phyloP scores from a whole-genome alignment of 257 asterid species.

The Apocynum venetum region DNA sequence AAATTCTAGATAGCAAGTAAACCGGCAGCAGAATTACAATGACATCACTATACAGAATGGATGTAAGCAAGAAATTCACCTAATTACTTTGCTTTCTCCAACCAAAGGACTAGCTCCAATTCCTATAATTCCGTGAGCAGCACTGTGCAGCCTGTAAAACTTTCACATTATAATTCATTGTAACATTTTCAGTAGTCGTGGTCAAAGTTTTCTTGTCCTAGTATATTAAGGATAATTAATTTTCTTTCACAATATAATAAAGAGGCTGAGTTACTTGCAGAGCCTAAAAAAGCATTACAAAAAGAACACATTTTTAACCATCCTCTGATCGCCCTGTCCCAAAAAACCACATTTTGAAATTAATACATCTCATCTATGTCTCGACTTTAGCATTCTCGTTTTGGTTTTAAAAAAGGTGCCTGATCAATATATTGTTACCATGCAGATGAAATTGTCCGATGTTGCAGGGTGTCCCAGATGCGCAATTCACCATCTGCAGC shows the following conservation, averaged over 20 bases:
- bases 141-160: conserved; percentile 61
- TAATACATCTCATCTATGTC: neutral
- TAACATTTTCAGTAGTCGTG: neutral
- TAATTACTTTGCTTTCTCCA: conserved; percentile 61
- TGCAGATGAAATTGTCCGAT: conserved; percentile 70
- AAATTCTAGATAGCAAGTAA: neutral
- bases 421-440: conserved; percentile 32
- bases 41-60: neutral
- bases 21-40: neutral
- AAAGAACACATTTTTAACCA: neutral
- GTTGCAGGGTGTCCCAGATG: conserved; percentile 77
- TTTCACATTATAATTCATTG: conserved; percentile 4
- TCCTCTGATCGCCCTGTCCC: neutral
- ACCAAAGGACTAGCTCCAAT: conserved; percentile 42
- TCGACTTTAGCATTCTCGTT: neutral
- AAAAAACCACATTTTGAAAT: neutral
- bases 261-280: neutral
- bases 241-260: neutral
- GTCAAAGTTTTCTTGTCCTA: neutral
- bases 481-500: conserved; percentile 91
- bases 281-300: neutral
- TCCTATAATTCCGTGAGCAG: conserved; percentile 86
- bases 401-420: neutral
- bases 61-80: conserved; percentile 21
- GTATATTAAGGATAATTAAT: neutral